Evolutionary conservation across 139 green algal genomes (phyloP), one percentile per base, ranked within the genome.

Genomic region (Coccomyxa sp.): DNA sequence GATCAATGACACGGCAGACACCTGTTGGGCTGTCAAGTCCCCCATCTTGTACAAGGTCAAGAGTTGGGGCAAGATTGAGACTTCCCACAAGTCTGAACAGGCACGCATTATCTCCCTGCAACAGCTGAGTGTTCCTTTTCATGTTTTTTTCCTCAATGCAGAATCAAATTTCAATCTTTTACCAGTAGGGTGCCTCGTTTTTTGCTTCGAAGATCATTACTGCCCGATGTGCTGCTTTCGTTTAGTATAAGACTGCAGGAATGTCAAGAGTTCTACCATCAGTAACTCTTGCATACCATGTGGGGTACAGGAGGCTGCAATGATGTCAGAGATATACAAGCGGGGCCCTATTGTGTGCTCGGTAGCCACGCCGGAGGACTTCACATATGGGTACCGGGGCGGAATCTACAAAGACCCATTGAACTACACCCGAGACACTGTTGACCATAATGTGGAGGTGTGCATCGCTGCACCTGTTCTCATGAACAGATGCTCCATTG

Each of bases 401-500:
- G 89, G 89, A 63, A 66, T 92, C 21, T 79, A 27, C 11, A 45
- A 78, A 1, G 85, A 90, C 83, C 38, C 30, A 18, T 74, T 60
- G 68, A 88, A 85, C 78, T 63, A 28, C 63, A 89, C 79, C 0
- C 23, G 66, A 25, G 83, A 88, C 14, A 88, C 89, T 21, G 84
- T 93, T 13, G 90, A 93, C 45, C 90, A 93, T 75, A 88, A 93
- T 67, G 85, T 93, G 13, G 83, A 87, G 67, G 80, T 80, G 76
- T 16, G 76, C 71, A 45, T 30, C 12, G 14, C 25, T 78, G 71
- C 27, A 78, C 27, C 1, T 9, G 4, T 74, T 74, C 21, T 10
- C 4, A 74, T 3, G 66, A 30, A 27, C 9, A 74, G 38, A 51
- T 51, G 7, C 38, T 51, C 38, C 38, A 7, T 51, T 51, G 3